These are phyloP conservation scores for Chalaropsis ovoidea DNA, from an alignment of 2,329 filamentous ascomycete genomes.

Conservation along the genomic window DNA sequence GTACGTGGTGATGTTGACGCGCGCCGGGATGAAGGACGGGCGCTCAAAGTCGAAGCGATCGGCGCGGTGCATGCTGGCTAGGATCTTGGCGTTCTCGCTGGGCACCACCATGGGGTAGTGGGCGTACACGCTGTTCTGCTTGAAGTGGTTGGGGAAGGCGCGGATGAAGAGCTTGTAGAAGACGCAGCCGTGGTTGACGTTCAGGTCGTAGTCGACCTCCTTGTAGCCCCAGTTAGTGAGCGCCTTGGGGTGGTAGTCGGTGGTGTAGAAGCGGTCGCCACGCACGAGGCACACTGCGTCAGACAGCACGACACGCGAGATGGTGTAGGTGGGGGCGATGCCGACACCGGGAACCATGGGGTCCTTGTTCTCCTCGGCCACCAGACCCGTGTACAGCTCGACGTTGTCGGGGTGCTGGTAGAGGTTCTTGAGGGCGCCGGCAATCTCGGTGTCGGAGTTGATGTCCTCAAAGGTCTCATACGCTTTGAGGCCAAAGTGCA, in stretches of 20 bases:
- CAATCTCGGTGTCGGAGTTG: slow-evolving; percentile 63
- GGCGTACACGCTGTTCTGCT: slow-evolving; percentile 66
- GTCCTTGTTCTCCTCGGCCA: slow-evolving; percentile 63
- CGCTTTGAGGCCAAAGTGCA: slow-evolving; percentile 66
- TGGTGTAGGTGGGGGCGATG: slow-evolving; percentile 64
- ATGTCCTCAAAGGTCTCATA: slow-evolving; percentile 75
- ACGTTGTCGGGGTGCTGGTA: slow-evolving; percentile 72
- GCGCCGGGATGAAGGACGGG: slow-evolving; percentile 43
- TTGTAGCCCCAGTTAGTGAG: slow-evolving; percentile 79
- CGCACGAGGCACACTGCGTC: slow-evolving; percentile 71
- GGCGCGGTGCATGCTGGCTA: slow-evolving; percentile 55
- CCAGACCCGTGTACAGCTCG: slow-evolving; percentile 69
- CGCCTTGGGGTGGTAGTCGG: slow-evolving; percentile 62
- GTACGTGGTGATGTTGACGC: slow-evolving; percentile 51
- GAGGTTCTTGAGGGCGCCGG: slow-evolving; percentile 53
- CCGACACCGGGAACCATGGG: slow-evolving; percentile 66
- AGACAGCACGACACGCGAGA: slow-evolving; percentile 64
- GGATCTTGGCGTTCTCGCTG: slow-evolving; percentile 59
- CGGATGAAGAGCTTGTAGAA: slow-evolving; percentile 76
- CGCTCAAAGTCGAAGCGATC: slow-evolving; percentile 60
- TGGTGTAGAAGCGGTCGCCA: slow-evolving; percentile 68
- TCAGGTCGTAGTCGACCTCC: slow-evolving; percentile 61
- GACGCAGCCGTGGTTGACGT: slow-evolving; percentile 68
- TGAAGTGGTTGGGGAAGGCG: slow-evolving; percentile 69
- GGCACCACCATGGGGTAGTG: slow-evolving; percentile 67